Base-by-base conservation (phyloP, 345 rosid species). In the Limnanthes douglasii region DNA sequence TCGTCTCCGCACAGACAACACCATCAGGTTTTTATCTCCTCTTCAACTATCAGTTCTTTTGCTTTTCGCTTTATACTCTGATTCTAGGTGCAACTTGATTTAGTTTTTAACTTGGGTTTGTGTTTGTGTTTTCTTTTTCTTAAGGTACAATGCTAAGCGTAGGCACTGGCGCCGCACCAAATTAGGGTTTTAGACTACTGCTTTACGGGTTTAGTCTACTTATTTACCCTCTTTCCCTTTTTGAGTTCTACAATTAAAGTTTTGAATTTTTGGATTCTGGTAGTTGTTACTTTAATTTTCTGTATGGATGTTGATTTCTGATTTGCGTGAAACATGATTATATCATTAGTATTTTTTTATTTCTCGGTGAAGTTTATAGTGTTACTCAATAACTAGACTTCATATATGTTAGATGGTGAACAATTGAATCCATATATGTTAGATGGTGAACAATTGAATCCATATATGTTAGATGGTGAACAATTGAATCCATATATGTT, bases 111-210 rank as follows among this genome's bases (percentile, higher is more conserved):
- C 2, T 26, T 26, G 6, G 30, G 30, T 14, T 6, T 17, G 13
- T 7, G 13, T 26, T 6, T 21, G 11, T 25, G 24, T 33, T 2
- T 25, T 2, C 15, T 46, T 41, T 5, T 15, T 8, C 42, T 34
- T 20, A 11, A 73, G 83, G 68, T 70, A 74, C 58, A 74, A 73
- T 8, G 74, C 82, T 0, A 73, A 69, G 62, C 71, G 82, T 33
- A 69, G 78, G 54, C 78, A 73, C 28, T 74, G 83, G 83, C 75
- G 78, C 31, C 59, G 78, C 38, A 66, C 83, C 59, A 66, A 74
- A 51, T 67, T 70, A 39, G 57, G 62, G 28, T 57, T 51, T 54
- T 51, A 41, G 32, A 56, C 26, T 11, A 21, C n/a, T 3, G 12
- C 17, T 10, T 7, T 23, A 18, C 17, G 36, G 21, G 29, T 31